Conservation (phyloP, 305 asterid genomes). For the Rubia balearica region DNA sequence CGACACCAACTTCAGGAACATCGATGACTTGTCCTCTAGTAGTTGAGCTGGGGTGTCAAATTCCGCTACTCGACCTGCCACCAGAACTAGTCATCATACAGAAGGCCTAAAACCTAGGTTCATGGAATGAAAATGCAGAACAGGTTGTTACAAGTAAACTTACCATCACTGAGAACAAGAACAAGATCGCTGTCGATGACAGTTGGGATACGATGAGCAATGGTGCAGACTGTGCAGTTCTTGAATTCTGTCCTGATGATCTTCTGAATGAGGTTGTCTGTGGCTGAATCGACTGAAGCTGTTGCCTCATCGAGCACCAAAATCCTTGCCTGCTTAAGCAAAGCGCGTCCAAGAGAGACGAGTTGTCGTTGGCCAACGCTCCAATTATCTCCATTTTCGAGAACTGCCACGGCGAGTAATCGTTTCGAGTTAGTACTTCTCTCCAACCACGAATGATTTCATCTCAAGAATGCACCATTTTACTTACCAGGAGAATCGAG, state of each 20-base stretch:
- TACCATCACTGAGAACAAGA: conserved; percentile 97
- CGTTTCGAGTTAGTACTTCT: not conserved
- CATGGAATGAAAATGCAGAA: not conserved
- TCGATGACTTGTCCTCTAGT: conserved; percentile 85
- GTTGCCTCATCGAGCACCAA: conserved; percentile 99
- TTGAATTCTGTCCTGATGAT: conserved; percentile 78
- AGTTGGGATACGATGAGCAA: conserved; percentile 98
- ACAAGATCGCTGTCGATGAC: conserved; percentile 97
- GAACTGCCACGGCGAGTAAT: conserved; percentile 36
- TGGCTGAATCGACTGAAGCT: conserved; percentile 97
- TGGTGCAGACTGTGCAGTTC: conserved; percentile 90
- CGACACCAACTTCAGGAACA: conserved; percentile 85
- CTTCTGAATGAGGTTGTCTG: conserved; percentile 94
- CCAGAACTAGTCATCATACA: not conserved
- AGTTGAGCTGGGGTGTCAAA: conserved; percentile 79
- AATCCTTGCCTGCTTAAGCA: conserved; percentile 89
- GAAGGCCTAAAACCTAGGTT: not conserved
- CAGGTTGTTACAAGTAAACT: conserved; percentile 13
- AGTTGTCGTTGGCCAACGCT: conserved; percentile 98
- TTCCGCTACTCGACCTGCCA: conserved; percentile 89
- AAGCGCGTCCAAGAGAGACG: conserved; percentile 90
- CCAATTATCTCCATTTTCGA: conserved; percentile 97
- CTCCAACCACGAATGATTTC: conserved; percentile 12
- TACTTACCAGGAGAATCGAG: conserved; percentile 78
- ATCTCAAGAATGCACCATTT: conserved; percentile 2